A percentile compares a stretch with the other conserved stretches of the same genome.
Evolutionary conservation across 768 basidiomycete genomes (phyloP).

Genomic region (Daedaleopsis sinensis): DNA sequence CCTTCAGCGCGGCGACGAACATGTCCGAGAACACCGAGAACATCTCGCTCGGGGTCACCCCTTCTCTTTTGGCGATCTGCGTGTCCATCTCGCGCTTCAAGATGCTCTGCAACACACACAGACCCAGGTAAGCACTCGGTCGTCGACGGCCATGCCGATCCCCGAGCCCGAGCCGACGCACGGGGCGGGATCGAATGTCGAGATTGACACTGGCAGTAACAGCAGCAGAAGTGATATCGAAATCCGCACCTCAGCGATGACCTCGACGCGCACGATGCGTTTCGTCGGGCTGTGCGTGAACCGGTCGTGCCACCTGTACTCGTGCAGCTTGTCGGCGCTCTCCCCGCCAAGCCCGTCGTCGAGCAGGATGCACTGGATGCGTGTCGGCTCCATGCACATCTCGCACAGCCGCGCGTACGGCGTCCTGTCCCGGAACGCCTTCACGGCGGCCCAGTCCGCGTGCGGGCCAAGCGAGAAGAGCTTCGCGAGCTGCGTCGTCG

Average conservation of each 20-base stretch:
- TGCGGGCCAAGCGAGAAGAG: conserved; percentile 45
- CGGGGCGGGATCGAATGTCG: no score
- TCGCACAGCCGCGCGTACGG: conserved; percentile 63
- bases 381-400: conserved; percentile 52
- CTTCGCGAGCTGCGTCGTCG: conserved; percentile 54
- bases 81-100: conserved; percentile 25
- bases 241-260: conserved; percentile 62
- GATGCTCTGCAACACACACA: conserved; percentile 23
- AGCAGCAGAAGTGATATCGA: no score
- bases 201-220: no score
- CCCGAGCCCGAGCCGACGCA: no score
- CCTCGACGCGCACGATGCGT: conserved; percentile 70
- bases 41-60: conserved; percentile 13
- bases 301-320: conserved; percentile 62
- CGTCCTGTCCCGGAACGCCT: conserved; percentile 43
- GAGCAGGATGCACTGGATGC: conserved; percentile 70
- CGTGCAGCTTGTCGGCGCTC: conserved; percentile 47
- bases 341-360: conserved; percentile 68
- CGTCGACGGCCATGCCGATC: no score
- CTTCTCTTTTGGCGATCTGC: conserved; percentile 10
- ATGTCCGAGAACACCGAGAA: conserved; percentile 29
- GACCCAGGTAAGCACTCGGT: conserved; percentile 1
- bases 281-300: conserved; percentile 56
- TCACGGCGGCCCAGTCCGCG: conserved; percentile 62
- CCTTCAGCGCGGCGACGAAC: conserved; percentile 41